Evolutionary conservation across 768 basidiomycete genomes (phyloP).

Genomic region (Russula brevipes): DNA sequence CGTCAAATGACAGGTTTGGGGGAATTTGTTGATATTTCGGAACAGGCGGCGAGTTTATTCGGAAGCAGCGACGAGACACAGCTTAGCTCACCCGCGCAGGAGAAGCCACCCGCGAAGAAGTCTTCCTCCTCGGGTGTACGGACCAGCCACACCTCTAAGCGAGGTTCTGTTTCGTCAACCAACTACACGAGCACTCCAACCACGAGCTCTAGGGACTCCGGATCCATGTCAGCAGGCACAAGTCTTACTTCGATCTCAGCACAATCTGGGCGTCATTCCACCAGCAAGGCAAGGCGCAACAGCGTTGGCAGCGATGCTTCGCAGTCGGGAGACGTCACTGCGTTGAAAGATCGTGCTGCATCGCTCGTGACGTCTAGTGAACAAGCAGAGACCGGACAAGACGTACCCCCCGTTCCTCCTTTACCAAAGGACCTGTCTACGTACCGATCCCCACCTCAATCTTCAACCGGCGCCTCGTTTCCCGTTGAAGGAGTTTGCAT

Average conservation of each 20-base stretch:
- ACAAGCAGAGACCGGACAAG: constrained; percentile 45
- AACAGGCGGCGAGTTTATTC: constrained; percentile 44
- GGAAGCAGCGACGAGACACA: constrained; percentile 49
- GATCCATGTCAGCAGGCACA: constrained; percentile 72
- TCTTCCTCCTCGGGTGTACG: constrained; percentile 51
- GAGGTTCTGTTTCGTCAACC: constrained; percentile 85
- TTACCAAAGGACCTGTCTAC: constrained; percentile 84
- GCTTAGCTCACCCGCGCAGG: constrained; percentile 40
- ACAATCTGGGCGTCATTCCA: constrained; percentile 67
- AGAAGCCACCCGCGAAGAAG: constrained; percentile 67
- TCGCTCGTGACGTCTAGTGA: constrained; percentile 58
- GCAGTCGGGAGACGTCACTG: constrained; percentile 61
- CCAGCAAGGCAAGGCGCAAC: constrained; percentile 59
- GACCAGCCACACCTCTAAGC: constrained; percentile 77
- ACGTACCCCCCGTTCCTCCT: constrained; percentile 91
- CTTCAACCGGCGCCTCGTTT: constrained; percentile 51
- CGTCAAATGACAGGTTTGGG: constrained; percentile 37
- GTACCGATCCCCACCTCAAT: constrained; percentile 66
- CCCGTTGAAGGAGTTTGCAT: constrained; percentile 39
- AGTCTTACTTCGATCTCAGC: constrained; percentile 73
- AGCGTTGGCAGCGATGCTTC: constrained; percentile 82
- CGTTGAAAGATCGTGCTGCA: constrained; percentile 63
- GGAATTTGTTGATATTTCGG: constrained; percentile 34
- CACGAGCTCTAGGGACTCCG: constrained; percentile 80
- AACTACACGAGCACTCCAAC: constrained; percentile 75